Conservation (phyloP, 2,329 filamentous ascomycete genomes). For the Talaromyces albobiverticillius region DNA sequence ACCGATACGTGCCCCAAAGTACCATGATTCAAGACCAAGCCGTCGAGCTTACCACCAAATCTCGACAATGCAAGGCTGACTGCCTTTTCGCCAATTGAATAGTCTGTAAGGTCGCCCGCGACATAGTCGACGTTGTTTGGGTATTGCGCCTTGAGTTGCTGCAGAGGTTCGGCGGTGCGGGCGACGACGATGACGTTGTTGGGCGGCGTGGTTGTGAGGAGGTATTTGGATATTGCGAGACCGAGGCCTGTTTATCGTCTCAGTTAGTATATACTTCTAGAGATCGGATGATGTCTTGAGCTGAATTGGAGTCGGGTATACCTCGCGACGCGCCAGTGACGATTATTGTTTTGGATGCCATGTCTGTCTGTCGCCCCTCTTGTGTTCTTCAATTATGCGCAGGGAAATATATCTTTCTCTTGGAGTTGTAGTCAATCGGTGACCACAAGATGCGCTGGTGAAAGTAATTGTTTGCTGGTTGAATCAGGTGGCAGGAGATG, state of each 20-base stretch:
- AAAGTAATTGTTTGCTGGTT: too few relatives aligned
- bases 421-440: background rate
- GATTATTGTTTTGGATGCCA: slow-evolving; percentile 65
- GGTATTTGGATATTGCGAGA: slow-evolving; percentile 57
- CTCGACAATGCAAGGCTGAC: slow-evolving; percentile 63
- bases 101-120: slow-evolving; percentile 57
- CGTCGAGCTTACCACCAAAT: slow-evolving; percentile 70
- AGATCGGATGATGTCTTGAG: background rate
- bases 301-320: slow-evolving; percentile 18
- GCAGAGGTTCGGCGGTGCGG: slow-evolving; percentile 53
- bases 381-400: background rate
- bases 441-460: too few relatives aligned
- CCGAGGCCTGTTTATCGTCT: slow-evolving; percentile 52
- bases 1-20: slow-evolving; percentile 71
- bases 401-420: background rate
- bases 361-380: slow-evolving; percentile 19
- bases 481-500: background rate
- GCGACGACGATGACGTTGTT: slow-evolving; percentile 60
- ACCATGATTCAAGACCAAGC: slow-evolving; percentile 85
- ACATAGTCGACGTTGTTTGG: slow-evolving; percentile 55
- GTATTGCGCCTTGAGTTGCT: slow-evolving; percentile 53
- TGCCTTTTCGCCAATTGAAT: slow-evolving; percentile 56
- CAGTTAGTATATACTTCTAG: background rate
- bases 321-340: slow-evolving; percentile 66
- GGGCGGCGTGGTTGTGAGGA: slow-evolving; percentile 49